Conservation (phyloP, 441 rosid genomes). For the Raphanus hybrid region DNA sequence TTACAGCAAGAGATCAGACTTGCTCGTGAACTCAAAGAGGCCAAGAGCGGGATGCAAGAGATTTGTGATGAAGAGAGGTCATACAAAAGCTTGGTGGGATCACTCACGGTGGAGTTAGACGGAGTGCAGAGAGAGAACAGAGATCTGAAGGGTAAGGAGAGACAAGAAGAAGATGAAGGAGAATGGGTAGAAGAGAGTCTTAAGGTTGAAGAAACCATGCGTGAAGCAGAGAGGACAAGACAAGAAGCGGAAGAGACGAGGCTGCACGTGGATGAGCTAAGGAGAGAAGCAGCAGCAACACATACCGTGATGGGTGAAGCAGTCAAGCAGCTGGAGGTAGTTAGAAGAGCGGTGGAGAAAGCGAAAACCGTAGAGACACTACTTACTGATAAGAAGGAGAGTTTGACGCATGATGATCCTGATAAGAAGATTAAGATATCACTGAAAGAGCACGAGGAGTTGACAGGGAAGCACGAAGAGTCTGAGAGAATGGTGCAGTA, state of each 20-base stretch:
- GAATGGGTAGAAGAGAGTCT: slow-evolving; percentile 37
- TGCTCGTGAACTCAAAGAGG: slow-evolving; percentile 69
- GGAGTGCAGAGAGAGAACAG: slow-evolving; percentile 50
- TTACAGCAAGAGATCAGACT: slow-evolving; percentile 59
- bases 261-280: slow-evolving; percentile 43
- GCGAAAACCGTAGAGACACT: slow-evolving; percentile 58
- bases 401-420: slow-evolving; percentile 36
- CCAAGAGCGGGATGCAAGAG: slow-evolving; percentile 54
- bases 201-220: slow-evolving; percentile 42
- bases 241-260: slow-evolving; percentile 58
- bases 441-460: slow-evolving; percentile 51
- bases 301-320: slow-evolving; percentile 44
- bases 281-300: slow-evolving; percentile 49
- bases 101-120: slow-evolving; percentile 56
- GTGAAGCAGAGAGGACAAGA: slow-evolving; percentile 59
- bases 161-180: slow-evolving; percentile 27
- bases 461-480: slow-evolving; percentile 58
- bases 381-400: slow-evolving; percentile 44
- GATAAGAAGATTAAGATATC: slow-evolving; percentile 53
- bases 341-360: slow-evolving; percentile 50
- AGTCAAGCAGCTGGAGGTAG: slow-evolving; percentile 51
- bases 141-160: slow-evolving; percentile 43
- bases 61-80: slow-evolving; percentile 61
- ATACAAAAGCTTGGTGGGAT: slow-evolving; percentile 48
- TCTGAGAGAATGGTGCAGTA: slow-evolving; percentile 49